phyloP scores from a whole-genome alignment of 2,329 filamentous ascomycete genomes.

The Venturiaceae sp. region DNA sequence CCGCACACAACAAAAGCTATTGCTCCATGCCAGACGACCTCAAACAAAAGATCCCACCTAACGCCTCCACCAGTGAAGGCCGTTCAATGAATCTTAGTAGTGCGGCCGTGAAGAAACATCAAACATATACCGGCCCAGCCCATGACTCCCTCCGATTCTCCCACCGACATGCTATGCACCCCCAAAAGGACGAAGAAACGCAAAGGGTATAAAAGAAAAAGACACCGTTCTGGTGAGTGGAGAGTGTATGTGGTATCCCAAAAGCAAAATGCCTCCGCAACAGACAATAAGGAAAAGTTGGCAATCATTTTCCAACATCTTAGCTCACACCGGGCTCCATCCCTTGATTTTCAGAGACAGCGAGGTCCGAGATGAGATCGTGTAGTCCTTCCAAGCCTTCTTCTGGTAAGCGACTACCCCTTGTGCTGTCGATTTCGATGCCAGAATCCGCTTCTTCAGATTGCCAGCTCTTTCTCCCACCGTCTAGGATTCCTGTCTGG shows the following conservation, averaged over 20 bases:
- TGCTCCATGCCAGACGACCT: background rate
- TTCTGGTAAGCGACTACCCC: background rate
- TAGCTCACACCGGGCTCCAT: background rate
- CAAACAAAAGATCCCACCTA: too few species aligned
- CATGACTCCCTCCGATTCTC: background rate
- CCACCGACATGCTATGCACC: background rate
- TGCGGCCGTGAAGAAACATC: background rate
- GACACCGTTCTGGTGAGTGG: background rate
- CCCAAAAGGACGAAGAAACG: background rate
- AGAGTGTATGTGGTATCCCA: background rate
- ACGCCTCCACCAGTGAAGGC: background rate
- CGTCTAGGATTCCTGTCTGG: background rate
- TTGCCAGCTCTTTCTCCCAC: slow-evolving; percentile 1
- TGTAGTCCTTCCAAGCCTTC: background rate
- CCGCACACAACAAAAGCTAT: background rate
- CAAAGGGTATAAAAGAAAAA: slow-evolving; percentile 1
- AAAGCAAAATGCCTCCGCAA: background rate
- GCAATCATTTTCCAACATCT: background rate
- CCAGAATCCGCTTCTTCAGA: slow-evolving; percentile 2
- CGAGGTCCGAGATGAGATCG: background rate
- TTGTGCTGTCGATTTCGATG: background rate
- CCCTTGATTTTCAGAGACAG: background rate
- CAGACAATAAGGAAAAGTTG: background rate
- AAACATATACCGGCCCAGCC: background rate
- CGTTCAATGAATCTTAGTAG: background rate